Base-by-base conservation (phyloP, 1,284 basidiomycete species). In the Apiotrichum veenhuisii region DNA sequence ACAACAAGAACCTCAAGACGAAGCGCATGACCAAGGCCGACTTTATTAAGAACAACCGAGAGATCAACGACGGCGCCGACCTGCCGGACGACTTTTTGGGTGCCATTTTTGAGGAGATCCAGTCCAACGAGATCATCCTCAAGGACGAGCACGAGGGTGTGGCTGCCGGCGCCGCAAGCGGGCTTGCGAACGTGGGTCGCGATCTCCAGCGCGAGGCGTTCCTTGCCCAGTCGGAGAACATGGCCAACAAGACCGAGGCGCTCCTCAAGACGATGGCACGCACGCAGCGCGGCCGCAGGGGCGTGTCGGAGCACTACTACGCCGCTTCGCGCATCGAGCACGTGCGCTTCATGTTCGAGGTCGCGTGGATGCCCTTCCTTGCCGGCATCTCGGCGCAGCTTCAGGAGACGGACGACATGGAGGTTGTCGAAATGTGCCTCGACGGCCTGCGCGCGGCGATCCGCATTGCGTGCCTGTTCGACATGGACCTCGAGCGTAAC, bases 331-430 rank as follows among this genome's bases (percentile, higher is more conserved):
- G 96, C 69, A 90, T 92, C 63, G 85, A 96, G 61, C 94, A 98
- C 72, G 93, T 96, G 57, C 84, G 86, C 34, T 93, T 93, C 40
- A 98, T 98, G 94, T 96, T 98, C 68, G 93, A 97, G 76, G 91
- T 96, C 20, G 92, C 91, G 15, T 98, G 94, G 94, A 96, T 97
- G 79, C 86, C 94, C 2, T 91, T 96, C 56, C 82, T 98, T 18
- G 94, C 94, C 9, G 93, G 92, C 7, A 80, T 97, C 36, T 96
- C 93, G 7, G 90, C 85, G 0, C 92, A 92, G 10, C 80, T 97
- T 51, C 94, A 97, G 73, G 88, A 91, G 60, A 92, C 90, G 0
- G 89, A 95, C 73, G 91, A 95, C 74, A 79, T 93, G 57, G 92
- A 95, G 66, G 80, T 92, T 18, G 89, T 97, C 61, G 87, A 90